phyloP scores from a whole-genome alignment of 768 basidiomycete species.

The Sutorius australiensis region DNA sequence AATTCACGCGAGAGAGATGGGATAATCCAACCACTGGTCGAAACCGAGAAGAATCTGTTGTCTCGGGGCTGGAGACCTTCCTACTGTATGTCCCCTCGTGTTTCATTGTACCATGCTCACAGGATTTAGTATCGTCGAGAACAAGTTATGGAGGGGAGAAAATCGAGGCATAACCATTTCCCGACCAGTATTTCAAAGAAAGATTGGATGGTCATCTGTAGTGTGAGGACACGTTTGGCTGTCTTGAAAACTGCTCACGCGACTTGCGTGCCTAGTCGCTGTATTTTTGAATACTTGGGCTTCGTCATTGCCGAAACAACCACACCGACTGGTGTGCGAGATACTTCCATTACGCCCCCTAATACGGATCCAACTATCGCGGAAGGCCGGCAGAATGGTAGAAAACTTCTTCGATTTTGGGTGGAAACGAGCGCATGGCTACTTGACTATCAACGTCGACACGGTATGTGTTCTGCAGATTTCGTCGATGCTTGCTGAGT shows the following conservation, averaged over 20 bases:
- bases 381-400: conserved; percentile 49
- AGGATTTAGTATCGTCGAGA: conserved; percentile 60
- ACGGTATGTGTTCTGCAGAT: conserved; percentile 34
- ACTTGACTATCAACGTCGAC: conserved; percentile 48
- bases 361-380: conserved; percentile 43
- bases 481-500: conserved; percentile 11
- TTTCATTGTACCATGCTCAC: background rate
- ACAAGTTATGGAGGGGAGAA: conserved; percentile 71
- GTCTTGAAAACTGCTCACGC: conserved; percentile 10
- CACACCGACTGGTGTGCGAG: conserved; percentile 29
- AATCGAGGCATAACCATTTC: conserved; percentile 51
- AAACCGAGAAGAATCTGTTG: conserved; percentile 51
- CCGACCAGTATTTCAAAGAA: conserved; percentile 53
- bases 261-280: conserved; percentile 27
- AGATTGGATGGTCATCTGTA: conserved; percentile 60
- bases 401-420: conserved; percentile 75
- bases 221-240: conserved; percentile 43
- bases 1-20: conserved; percentile 58
- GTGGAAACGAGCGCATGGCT: conserved; percentile 70
- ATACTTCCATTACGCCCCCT: conserved; percentile 53
- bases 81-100: conserved; percentile 45
- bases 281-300: conserved; percentile 41
- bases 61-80: conserved; percentile 61
- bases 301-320: conserved; percentile 30
- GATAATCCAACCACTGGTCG: conserved; percentile 56